Base-by-base conservation (phyloP, 441 rosid species). In the Euphorbia celastroides region DNA sequence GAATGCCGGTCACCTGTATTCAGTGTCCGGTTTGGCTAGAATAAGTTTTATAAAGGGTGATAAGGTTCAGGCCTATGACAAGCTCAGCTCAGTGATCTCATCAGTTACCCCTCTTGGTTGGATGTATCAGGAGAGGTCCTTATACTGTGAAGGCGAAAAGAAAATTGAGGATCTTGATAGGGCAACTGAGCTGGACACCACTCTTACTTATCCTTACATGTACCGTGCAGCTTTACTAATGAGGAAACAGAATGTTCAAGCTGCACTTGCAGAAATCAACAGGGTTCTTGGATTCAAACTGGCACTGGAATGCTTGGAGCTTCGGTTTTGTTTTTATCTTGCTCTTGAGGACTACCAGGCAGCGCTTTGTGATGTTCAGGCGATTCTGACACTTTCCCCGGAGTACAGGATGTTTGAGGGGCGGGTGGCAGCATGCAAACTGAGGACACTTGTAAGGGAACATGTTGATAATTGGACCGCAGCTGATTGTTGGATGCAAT, bases 401-500 rank as follows among this genome's bases (percentile, higher is more conserved):
- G 85, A 83, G 56, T 94, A 89, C 77, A 82, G 93, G 68, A 85
- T 94, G 97, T 88, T 94, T 66, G 93, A 84, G 75, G 97, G 99
- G 67, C 88, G 95, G 74, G 99, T 84, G 23, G 92, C 94, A 22
- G 99, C 91, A 5, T 79, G 88, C 71, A 94, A 94, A 68, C 86
- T 94, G 7, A 80, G 88, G 14, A 89, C 82, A 1, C 97, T 94
- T 58, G 98, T 94, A 52, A 84, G 83, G 63, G 99, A 88, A 82
- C 98, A 94, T 74, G 85, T 89, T 27, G 97, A 84, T 55, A 83
- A 71, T 65, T 94, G 96, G 97, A 92, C 98, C 55, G 83, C 97
- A 0, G 99, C 98, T 0, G 99, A 94, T 83, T 94, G 97, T 78
- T 94, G 99, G 99, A 77, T 91, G 87, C 99, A 94, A 64, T 74